Evolutionary conservation across 2,329 filamentous ascomycete genomes (phyloP).

Genomic region (Botrytis cinerea): DNA sequence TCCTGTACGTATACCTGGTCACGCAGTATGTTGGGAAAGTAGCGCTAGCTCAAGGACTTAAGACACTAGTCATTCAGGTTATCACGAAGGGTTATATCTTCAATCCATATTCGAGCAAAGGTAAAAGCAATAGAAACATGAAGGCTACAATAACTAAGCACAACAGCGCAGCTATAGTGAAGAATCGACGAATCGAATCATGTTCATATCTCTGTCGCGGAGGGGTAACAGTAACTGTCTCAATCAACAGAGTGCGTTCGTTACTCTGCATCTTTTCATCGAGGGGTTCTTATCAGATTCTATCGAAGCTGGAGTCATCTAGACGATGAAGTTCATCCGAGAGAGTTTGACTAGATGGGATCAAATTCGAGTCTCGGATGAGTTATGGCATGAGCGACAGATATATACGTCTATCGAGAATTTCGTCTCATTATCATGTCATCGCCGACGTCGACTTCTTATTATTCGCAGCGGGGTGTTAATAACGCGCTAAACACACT

Average conservation of each 20-base stretch:
- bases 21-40: background rate
- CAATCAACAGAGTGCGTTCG: slow-evolving; percentile 66
- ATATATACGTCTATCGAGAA: background rate
- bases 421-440: background rate
- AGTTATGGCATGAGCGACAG: background rate
- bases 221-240: slow-evolving; percentile 59
- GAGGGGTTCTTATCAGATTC: background rate
- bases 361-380: background rate
- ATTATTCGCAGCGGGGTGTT: background rate
- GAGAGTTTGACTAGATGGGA: background rate
- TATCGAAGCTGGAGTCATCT: background rate
- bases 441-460: background rate
- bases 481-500: slow-evolving; percentile 8
- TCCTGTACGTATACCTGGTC: background rate
- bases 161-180: slow-evolving; percentile 60
- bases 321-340: background rate
- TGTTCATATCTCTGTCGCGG: slow-evolving; percentile 59
- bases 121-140: slow-evolving; percentile 51
- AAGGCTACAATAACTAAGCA: slow-evolving; percentile 48
- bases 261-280: slow-evolving; percentile 22
- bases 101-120: slow-evolving; percentile 42
- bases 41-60: background rate
- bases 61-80: background rate
- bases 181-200: slow-evolving; percentile 63
- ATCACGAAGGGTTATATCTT: background rate